phyloP scores from a whole-genome alignment of 2,329 filamentous ascomycete species.

The Lachnellula arida region DNA sequence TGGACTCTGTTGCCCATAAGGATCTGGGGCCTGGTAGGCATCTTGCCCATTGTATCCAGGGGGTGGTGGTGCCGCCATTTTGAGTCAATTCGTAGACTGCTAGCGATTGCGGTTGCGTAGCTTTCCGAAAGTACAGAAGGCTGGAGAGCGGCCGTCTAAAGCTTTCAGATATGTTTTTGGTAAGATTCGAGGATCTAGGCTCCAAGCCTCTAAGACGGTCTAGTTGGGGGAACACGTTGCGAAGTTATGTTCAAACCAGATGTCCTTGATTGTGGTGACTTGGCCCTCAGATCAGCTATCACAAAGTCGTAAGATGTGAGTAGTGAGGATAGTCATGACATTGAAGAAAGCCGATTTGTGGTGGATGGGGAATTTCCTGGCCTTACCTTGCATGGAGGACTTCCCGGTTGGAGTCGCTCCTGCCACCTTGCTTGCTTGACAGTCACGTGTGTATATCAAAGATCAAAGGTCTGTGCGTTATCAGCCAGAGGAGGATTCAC shows the following conservation, averaged over 20 bases:
- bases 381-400: slow-evolving; percentile 1
- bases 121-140: slow-evolving; percentile 6
- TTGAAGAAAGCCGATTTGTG: slow-evolving; percentile 3
- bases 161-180: slow-evolving; percentile 6
- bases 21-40: slow-evolving; percentile 40
- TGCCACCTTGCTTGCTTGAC: too few relatives aligned
- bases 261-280: slow-evolving; percentile 8
- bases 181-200: slow-evolving; percentile 9
- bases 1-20: slow-evolving; percentile 40
- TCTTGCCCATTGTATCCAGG: slow-evolving; percentile 43
- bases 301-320: slow-evolving; percentile 4
- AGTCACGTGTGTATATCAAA: background rate
- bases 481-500: background rate
- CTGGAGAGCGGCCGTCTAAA: background rate
- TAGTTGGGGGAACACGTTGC: slow-evolving; percentile 29
- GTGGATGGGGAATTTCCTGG: slow-evolving; percentile 9
- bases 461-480: background rate
- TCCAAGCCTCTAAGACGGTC: slow-evolving; percentile 15
- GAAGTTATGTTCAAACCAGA: slow-evolving; percentile 3
- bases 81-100: slow-evolving; percentile 2
- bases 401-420: too few relatives aligned
- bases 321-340: slow-evolving; percentile 20
- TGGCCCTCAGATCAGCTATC: slow-evolving; percentile 8
- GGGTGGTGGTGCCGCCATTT: slow-evolving; percentile 48
- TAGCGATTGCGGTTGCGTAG: background rate